Evolutionary conservation across 202 grass and related monocot genomes (phyloP).

Genomic region (Panicum hallii): DNA sequence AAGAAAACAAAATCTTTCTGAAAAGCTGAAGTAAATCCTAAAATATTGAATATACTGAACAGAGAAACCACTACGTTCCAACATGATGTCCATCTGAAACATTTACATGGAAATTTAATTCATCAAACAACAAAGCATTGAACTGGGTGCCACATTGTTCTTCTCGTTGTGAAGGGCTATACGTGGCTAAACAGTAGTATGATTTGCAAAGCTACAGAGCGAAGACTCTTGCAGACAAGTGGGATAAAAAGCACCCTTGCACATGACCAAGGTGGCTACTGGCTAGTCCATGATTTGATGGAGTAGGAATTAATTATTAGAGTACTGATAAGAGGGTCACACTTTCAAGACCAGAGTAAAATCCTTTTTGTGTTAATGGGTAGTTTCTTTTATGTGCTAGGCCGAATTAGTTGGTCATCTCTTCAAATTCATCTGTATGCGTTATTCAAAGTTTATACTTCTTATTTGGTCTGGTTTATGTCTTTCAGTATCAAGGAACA

Average conservation of each 20-base stretch:
- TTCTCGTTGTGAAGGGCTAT: neutral
- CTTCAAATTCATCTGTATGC: conserved; percentile 6
- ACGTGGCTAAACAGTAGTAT: neutral
- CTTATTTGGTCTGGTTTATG: neutral
- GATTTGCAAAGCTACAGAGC: neutral
- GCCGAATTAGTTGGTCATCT: neutral
- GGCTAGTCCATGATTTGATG: neutral
- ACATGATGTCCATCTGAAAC: neutral
- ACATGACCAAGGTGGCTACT: conserved; percentile 3
- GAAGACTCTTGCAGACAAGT: neutral
- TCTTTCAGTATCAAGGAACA: conserved; percentile 1
- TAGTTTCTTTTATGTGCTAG: neutral
- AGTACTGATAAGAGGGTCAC: neutral
- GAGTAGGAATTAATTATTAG: neutral
- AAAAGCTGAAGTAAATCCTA: neutral
- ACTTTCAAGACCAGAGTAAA: neutral
- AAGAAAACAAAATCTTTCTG: neutral
- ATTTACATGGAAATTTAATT: neutral
- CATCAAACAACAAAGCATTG: neutral
- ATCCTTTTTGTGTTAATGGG: neutral
- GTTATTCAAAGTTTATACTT: conserved; percentile 8
- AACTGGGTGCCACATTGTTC: neutral
- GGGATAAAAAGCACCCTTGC: neutral
- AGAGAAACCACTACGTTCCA: neutral
- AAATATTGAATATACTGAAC: neutral